phyloP scores from a whole-genome alignment of 1,284 basidiomycete species.

The Grifola frondosa region DNA sequence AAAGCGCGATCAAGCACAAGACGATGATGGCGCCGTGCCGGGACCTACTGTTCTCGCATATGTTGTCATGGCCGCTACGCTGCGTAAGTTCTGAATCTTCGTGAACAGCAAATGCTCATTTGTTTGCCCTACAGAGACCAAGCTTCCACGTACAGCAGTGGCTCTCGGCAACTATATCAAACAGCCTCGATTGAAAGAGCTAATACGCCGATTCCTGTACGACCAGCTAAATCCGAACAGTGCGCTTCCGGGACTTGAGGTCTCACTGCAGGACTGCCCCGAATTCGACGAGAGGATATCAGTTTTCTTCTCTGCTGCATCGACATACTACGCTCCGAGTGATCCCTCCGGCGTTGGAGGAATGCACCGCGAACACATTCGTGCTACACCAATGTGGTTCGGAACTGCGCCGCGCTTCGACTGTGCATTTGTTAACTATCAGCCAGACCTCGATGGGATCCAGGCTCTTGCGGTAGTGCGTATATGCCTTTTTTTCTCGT shows the following conservation, averaged over 20 bases:
- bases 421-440: constrained; percentile 8
- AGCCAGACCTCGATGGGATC: background rate
- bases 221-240: constrained; percentile 8
- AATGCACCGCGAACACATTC: constrained; percentile 19
- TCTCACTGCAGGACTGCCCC: background rate
- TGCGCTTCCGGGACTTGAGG: background rate
- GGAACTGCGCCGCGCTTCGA: constrained; percentile 7
- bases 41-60: background rate
- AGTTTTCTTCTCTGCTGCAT: constrained; percentile 10
- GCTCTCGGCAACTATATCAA: background rate
- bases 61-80: constrained; percentile 1
- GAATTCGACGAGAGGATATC: background rate
- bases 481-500: constrained; percentile 8
- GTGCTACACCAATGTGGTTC: constrained; percentile 17
- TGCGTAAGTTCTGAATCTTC: constrained; percentile 4
- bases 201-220: constrained; percentile 14
- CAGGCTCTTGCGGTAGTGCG: constrained; percentile 4
- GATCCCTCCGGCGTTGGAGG: constrained; percentile 19
- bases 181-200: background rate
- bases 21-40: too few relatives aligned
- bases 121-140: too few relatives aligned
- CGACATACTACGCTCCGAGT: constrained; percentile 23
- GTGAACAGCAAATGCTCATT: too few relatives aligned
- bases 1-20: too few relatives aligned
- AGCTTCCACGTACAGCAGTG: background rate